phyloP scores from a whole-genome alignment of 495 filamentous ascomycete genomes.

The Venustampulla echinocandica region DNA sequence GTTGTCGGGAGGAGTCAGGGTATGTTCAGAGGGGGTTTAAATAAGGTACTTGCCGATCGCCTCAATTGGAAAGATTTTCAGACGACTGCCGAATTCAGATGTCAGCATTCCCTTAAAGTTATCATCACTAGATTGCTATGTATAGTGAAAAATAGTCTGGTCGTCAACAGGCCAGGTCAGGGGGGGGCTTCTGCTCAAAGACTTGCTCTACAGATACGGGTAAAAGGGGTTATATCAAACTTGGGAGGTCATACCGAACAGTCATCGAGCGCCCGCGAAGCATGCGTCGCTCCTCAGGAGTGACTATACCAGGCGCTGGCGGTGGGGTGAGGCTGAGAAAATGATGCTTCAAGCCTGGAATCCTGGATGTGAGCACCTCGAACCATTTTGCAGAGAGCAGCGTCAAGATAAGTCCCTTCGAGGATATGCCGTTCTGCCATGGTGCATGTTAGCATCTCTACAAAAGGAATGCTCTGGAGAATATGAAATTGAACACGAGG shows the following conservation, averaged over 20 bases:
- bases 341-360: slow-evolving; percentile 66
- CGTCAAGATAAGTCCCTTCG: slow-evolving; percentile 77
- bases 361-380: slow-evolving; percentile 49
- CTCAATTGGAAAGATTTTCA: slow-evolving; percentile 74
- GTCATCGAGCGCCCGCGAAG: no score
- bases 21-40: slow-evolving; percentile 1
- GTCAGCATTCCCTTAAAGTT: slow-evolving; percentile 20
- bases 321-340: slow-evolving; percentile 63
- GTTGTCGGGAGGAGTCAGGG: no score
- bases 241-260: no score
- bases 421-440: slow-evolving; percentile 59
- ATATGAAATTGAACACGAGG: slow-evolving; percentile 4
- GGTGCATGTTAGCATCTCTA: slow-evolving; percentile 4
- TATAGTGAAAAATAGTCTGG: no score
- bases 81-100: slow-evolving; percentile 55
- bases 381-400: slow-evolving; percentile 81
- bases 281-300: no score
- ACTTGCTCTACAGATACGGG: slow-evolving; percentile 49
- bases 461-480: slow-evolving; percentile 6
- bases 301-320: no score
- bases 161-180: no score
- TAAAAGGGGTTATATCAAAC: slow-evolving; percentile 38
- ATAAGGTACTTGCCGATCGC: slow-evolving; percentile 29
- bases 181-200: no score
- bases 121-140: no score